Evolutionary conservation across 495 filamentous ascomycete species (phyloP).

Genomic region (Aspergillus hancockii): DNA sequence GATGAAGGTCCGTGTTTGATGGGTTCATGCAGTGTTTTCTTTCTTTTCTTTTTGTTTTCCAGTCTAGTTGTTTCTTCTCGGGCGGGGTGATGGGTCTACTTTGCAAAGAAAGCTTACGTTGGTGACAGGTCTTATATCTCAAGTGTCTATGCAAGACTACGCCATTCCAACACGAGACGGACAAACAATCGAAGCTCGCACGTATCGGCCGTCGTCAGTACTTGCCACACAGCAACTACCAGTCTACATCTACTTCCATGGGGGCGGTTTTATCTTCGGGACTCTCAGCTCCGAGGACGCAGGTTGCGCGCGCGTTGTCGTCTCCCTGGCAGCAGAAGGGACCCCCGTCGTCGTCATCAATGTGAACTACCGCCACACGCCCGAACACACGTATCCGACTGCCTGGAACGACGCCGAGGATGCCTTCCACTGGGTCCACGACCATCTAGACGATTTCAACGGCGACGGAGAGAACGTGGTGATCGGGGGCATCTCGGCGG

Average conservation of each 20-base stretch:
- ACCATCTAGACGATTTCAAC: slow-evolving; percentile 33
- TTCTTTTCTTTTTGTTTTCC: neutral
- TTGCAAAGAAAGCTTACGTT: neutral
- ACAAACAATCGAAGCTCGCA: slow-evolving; percentile 39
- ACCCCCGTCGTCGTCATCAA: slow-evolving; percentile 42
- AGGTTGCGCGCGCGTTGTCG: slow-evolving; percentile 43
- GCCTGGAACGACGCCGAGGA: slow-evolving; percentile 50
- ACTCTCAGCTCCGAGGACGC: slow-evolving; percentile 47
- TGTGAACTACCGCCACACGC: slow-evolving; percentile 50
- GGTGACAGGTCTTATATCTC: slow-evolving; percentile 18
- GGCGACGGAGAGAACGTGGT: slow-evolving; percentile 39
- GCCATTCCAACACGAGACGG: slow-evolving; percentile 44
- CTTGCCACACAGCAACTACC: slow-evolving; percentile 34
- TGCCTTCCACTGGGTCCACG: slow-evolving; percentile 47
- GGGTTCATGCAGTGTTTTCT: neutral
- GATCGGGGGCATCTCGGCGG: slow-evolving; percentile 50
- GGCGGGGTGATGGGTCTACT: too few species aligned
- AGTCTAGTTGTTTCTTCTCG: too few species aligned
- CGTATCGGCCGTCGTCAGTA: slow-evolving; percentile 37
- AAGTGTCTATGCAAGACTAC: slow-evolving; percentile 34
- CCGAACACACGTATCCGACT: slow-evolving; percentile 42
- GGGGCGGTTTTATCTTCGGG: slow-evolving; percentile 53
- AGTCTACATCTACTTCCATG: slow-evolving; percentile 51
- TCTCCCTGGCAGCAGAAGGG: slow-evolving; percentile 17
- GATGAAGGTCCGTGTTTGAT: slow-evolving; percentile 25